phyloP scores from a whole-genome alignment of 2,329 filamentous ascomycete species.

The Xylaria sp. region DNA sequence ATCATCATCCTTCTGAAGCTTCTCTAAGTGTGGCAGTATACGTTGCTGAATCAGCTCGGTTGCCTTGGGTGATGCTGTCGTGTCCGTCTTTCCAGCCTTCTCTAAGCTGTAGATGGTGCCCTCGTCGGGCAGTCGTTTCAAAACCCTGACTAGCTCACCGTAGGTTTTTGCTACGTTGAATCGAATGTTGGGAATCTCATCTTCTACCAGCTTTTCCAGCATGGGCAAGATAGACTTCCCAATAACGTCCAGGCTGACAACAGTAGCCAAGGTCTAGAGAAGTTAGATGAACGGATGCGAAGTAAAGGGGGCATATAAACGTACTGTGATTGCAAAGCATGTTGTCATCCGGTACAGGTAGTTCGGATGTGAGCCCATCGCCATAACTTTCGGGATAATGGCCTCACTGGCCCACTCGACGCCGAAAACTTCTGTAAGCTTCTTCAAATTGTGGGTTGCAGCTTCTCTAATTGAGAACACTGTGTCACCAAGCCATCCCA shows the following conservation, averaged over 20 bases:
- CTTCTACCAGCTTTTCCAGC: constrained; percentile 88
- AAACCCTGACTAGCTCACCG: constrained; percentile 83
- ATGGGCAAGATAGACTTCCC: constrained; percentile 93
- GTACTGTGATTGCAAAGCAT: constrained; percentile 97
- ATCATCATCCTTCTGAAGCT: constrained; percentile 95
- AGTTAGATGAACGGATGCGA: constrained; percentile 12
- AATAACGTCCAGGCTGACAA: constrained; percentile 92
- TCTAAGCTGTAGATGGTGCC: constrained; percentile 86
- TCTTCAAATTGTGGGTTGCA: constrained; percentile 96
- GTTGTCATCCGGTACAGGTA: constrained; percentile 99
- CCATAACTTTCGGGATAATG: constrained; percentile 98
- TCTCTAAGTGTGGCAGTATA: constrained; percentile 88
- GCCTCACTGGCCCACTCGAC: constrained; percentile 97
- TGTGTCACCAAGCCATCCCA: constrained; percentile 98
- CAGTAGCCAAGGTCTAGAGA: constrained; percentile 83
- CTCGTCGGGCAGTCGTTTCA: constrained; percentile 87
- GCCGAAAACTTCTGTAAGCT: constrained; percentile 97
- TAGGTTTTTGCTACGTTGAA: constrained; percentile 99
- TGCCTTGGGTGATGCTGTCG: constrained; percentile 71
- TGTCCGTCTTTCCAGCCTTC: constrained; percentile 68
- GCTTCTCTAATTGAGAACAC: constrained; percentile 99
- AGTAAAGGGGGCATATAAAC: constrained; percentile 44
- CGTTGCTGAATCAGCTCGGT: constrained; percentile 83
- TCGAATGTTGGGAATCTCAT: constrained; percentile 98
- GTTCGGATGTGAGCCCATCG: constrained; percentile 97